Conservation (phyloP, 306 rosid species). For the Malus domestica region ASM211411v1 NC_041797.1:5813501-5814000, state of each 20-base stretch:
- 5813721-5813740: conserved; percentile 42
- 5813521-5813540: conserved; percentile 1
- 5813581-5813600: background rate
- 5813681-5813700: conserved; percentile 81
- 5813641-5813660: conserved; percentile 18
- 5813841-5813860: background rate
- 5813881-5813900: background rate
- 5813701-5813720: conserved; percentile 77
- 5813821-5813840: conserved; percentile 27
- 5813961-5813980: conserved; percentile 22
- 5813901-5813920: background rate
- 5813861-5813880: background rate
- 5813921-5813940: conserved; percentile 28
- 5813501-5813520: background rate
- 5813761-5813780: conserved; percentile 24
- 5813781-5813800: conserved; percentile 44
- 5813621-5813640: background rate
- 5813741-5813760: conserved; percentile 5
- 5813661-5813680: conserved; percentile 63
- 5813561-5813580: conserved; percentile 2
- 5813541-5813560: conserved; percentile 7
- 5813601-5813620: background rate
- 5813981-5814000: conserved; percentile 16
- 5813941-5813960: conserved; percentile 35
- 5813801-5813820: conserved; percentile 31